A percentile compares a stretch with the other conserved stretches of the same genome.
phyloP scores from a whole-genome alignment of 1,139 yeast genomes.

The Pichia sp. region DNA sequence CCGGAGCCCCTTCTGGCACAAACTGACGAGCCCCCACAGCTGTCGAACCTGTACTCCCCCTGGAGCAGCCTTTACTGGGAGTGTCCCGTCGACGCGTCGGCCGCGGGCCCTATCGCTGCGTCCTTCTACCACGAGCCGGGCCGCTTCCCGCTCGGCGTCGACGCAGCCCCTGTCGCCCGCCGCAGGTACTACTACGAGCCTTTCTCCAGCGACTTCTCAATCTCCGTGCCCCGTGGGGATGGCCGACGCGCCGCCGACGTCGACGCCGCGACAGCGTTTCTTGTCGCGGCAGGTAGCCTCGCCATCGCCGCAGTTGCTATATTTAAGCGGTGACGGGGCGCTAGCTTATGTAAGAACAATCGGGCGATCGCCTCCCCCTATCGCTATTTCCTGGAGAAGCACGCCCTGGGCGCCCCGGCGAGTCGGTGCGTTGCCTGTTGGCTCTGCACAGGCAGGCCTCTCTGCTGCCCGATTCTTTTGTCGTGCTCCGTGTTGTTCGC shows the following conservation, averaged over 20 bases:
- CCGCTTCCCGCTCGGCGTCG: not conserved
- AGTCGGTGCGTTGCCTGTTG: not conserved
- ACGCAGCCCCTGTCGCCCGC: not conserved
- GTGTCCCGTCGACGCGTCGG: slow-evolving; percentile 17
- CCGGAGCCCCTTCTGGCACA: slow-evolving; percentile 18
- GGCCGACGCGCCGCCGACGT: not conserved
- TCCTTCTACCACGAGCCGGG: not conserved
- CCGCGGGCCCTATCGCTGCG: not conserved
- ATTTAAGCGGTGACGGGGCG: not conserved
- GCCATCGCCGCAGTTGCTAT: not conserved
- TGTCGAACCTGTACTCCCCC: slow-evolving; percentile 14
- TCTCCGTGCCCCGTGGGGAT: slow-evolving; percentile 3
- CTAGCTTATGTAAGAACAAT: not conserved
- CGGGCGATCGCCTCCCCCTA: not conserved
- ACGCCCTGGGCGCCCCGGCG: no score
- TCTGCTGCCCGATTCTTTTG: not conserved
- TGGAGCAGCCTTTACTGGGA: slow-evolving; percentile 28
- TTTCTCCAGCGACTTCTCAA: not conserved
- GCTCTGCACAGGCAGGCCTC: not conserved
- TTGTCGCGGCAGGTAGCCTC: not conserved
- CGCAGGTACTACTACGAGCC: not conserved
- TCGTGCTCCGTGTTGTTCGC: not conserved
- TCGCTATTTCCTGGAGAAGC: not conserved
- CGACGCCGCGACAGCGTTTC: slow-evolving; percentile 1
- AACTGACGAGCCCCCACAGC: slow-evolving; percentile 1